Evolutionary conservation across 1,139 yeast species (phyloP).

Genomic region (Taphrina deformans): DNA sequence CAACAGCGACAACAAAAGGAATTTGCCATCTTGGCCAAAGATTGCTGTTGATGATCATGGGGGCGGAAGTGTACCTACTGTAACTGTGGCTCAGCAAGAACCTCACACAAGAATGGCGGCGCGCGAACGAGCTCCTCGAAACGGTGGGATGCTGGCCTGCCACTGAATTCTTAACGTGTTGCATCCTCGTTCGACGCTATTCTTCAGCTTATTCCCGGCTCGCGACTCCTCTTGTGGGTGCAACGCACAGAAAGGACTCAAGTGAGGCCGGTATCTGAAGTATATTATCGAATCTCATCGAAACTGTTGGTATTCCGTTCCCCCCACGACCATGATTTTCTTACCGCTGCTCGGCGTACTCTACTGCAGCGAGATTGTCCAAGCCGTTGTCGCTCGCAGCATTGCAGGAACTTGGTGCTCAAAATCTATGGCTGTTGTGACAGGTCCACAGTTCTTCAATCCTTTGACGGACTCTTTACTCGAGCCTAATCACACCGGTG

Average conservation of each 20-base stretch:
- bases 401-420: slow-evolving; percentile 87
- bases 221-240: too few relatives aligned
- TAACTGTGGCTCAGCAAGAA: not conserved
- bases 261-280: too few relatives aligned
- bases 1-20: too few relatives aligned
- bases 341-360: not conserved
- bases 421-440: slow-evolving; percentile 88
- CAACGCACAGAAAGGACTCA: too few relatives aligned
- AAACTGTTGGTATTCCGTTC: too few relatives aligned
- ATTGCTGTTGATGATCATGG: too few relatives aligned
- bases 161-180: not conserved
- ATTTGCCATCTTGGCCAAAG: too few relatives aligned
- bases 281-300: too few relatives aligned
- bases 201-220: too few relatives aligned
- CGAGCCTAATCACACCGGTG: slow-evolving; percentile 94
- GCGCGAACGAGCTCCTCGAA: not conserved
- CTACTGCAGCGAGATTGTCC: not conserved
- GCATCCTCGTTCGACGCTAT: not conserved
- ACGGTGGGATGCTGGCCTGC: not conserved
- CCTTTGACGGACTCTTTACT: slow-evolving; percentile 91
- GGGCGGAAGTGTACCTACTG: too few relatives aligned
- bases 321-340: not conserved
- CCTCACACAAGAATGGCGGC: not conserved
- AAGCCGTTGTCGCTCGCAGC: not conserved
- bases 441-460: slow-evolving; percentile 96